A percentile compares a stretch with the other conserved stretches of the same genome.
These are phyloP conservation scores for Paramyrothecium roridum DNA, from an alignment of 2,329 filamentous ascomycete species.

Conservation along the genomic window DNA sequence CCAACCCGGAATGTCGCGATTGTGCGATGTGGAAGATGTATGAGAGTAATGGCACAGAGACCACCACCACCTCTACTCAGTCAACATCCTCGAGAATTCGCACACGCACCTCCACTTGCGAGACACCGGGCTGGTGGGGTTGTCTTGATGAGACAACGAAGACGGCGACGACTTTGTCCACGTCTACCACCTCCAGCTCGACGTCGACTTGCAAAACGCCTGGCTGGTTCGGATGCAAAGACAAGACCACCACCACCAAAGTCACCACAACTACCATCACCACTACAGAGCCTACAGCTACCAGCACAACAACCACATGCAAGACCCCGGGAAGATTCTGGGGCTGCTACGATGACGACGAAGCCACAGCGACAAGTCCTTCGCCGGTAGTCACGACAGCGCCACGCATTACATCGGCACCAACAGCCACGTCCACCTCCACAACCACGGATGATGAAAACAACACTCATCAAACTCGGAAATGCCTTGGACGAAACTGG, in stretches of 20 bases:
- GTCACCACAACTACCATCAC: constrained; percentile 31
- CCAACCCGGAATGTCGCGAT: constrained; percentile 79
- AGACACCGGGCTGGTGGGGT: constrained; percentile 92
- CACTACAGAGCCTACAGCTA: constrained; percentile 17
- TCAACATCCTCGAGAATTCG: constrained; percentile 61
- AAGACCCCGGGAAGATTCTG: constrained; percentile 53
- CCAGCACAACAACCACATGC: constrained; percentile 33
- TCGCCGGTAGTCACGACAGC: constrained; percentile 27
- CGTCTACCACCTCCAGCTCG: constrained; percentile 27
- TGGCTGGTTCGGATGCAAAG: constrained; percentile 67
- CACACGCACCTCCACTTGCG: constrained; percentile 81
- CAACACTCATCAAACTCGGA: constrained; percentile 18
- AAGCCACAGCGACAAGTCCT: constrained; percentile 23
- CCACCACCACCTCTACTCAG: constrained; percentile 60
- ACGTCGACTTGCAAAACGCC: constrained; percentile 59
- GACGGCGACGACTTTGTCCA: constrained; percentile 39
- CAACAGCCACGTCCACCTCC: constrained; percentile 23
- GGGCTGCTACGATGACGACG: constrained; percentile 51
- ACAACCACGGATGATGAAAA: constrained; percentile 8
- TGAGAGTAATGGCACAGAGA: constrained; percentile 83
- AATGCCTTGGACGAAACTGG: constrained; percentile 36
- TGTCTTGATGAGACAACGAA: constrained; percentile 62
- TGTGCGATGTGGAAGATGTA: constrained; percentile 94
- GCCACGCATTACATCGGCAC: constrained; percentile 23
- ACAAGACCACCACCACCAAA: constrained; percentile 27